A percentile compares a stretch with the other conserved stretches of the same genome.
Evolutionary conservation across 2,329 filamentous ascomycete genomes (phyloP).

Genomic region (Fusarium stilboides): DNA sequence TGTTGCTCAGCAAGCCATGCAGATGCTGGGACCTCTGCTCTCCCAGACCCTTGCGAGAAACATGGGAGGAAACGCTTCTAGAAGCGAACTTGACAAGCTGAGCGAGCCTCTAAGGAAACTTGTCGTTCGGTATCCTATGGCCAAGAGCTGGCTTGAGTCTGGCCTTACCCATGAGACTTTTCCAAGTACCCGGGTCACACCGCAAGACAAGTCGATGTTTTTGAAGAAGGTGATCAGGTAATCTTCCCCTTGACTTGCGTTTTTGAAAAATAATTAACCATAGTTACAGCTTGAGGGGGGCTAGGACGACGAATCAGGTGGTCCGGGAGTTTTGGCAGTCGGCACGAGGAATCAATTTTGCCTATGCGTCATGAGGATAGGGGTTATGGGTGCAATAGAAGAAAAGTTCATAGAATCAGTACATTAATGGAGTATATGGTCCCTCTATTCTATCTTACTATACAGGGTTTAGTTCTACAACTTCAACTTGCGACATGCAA

Average conservation of each 20-base stretch:
- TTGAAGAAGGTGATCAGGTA: constrained; percentile 76
- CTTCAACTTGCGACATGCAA: not conserved
- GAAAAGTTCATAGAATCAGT: not conserved
- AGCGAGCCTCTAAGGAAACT: constrained; percentile 80
- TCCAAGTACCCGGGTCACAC: constrained; percentile 71
- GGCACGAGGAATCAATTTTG: constrained; percentile 73
- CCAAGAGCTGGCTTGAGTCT: constrained; percentile 74
- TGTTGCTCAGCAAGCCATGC: constrained; percentile 65
- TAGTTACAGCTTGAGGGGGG: constrained; percentile 70
- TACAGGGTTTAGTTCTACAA: constrained; percentile 17
- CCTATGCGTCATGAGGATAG: constrained; percentile 68
- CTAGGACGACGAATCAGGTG: constrained; percentile 74
- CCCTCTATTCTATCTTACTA: constrained; percentile 10
- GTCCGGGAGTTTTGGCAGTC: constrained; percentile 82
- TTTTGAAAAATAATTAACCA: not conserved
- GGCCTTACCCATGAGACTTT: constrained; percentile 71
- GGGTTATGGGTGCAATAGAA: constrained; percentile 10
- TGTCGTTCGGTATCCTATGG: constrained; percentile 67
- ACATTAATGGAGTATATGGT: not conserved
- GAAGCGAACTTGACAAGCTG: constrained; percentile 80
- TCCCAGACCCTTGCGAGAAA: constrained; percentile 73
- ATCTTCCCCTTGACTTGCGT: not conserved
- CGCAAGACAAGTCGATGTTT: constrained; percentile 74
- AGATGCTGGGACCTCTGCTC: constrained; percentile 74
- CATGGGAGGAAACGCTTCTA: constrained; percentile 76